Conservation (phyloP, 257 asterid species). For the Nyctanthes arbortristis region DNA sequence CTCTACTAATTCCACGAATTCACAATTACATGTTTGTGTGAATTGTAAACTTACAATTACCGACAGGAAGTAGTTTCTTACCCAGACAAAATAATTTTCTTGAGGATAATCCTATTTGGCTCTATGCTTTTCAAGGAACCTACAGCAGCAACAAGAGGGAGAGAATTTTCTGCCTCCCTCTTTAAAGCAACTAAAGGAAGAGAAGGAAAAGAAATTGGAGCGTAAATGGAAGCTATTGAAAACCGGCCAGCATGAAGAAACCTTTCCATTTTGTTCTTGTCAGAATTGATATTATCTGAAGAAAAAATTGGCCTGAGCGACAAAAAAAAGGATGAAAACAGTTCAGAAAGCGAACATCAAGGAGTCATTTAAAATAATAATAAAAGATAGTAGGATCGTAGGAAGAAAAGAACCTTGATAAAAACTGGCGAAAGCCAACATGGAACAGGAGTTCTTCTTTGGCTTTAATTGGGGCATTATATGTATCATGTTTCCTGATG, state of each 20-base stretch:
- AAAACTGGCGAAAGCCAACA: conserved; percentile 92
- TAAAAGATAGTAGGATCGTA: background rate
- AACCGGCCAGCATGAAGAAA: conserved; percentile 91
- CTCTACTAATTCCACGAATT: background rate
- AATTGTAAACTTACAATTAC: background rate
- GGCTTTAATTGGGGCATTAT: conserved; percentile 82
- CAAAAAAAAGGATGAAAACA: conserved; percentile 18
- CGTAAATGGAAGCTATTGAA: conserved; percentile 84
- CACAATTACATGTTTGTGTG: background rate
- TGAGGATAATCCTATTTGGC: conserved; percentile 78
- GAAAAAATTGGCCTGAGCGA: conserved; percentile 80
- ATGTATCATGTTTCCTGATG: conserved; percentile 78
- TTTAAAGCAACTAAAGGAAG: conserved; percentile 81
- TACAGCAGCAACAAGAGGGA: conserved; percentile 75
- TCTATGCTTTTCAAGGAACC: conserved; percentile 85
- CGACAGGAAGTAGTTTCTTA: conserved; percentile 32
- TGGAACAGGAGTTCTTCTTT: conserved; percentile 92
- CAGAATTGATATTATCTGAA: conserved; percentile 70
- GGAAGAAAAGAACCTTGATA: conserved; percentile 51
- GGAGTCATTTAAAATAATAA: background rate
- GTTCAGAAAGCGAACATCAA: background rate
- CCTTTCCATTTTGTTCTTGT: conserved; percentile 96
- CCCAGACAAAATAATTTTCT: conserved; percentile 95
- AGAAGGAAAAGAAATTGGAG: conserved; percentile 79
- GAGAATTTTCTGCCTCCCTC: conserved; percentile 49